A percentile compares a stretch with the other conserved stretches of the same genome.
These are phyloP conservation scores for Hansenula anomala DNA, from an alignment of 1,139 yeast genomes.

Conservation along the genomic window DNA sequence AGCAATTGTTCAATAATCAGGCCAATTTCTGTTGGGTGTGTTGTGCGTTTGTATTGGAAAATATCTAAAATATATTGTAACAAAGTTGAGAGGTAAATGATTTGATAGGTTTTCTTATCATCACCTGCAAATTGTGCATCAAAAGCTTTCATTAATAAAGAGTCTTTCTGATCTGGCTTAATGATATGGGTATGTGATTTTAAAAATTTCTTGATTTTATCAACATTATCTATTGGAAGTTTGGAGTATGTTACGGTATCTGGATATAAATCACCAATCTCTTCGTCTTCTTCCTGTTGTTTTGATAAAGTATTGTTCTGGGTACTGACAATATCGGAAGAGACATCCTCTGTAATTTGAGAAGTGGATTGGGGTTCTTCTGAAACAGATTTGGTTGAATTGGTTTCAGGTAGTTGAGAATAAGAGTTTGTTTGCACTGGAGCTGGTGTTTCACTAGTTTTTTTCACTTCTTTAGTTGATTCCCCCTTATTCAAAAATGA, in stretches of 20 bases:
- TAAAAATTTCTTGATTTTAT: slow-evolving; percentile 47
- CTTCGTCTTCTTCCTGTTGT: slow-evolving; percentile 9
- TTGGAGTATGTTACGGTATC: slow-evolving; percentile 65
- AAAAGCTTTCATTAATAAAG: slow-evolving; percentile 89
- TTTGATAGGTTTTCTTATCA: slow-evolving; percentile 45
- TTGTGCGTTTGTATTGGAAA: slow-evolving; percentile 37
- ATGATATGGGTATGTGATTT: slow-evolving; percentile 59
- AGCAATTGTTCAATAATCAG: slow-evolving; percentile 69
- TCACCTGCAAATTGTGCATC: slow-evolving; percentile 71
- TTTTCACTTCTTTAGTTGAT: too few relatives aligned
- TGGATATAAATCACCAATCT: slow-evolving; percentile 45
- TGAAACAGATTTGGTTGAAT: too few relatives aligned
- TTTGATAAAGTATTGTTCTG: not conserved
- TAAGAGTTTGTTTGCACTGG: not conserved
- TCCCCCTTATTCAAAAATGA: slow-evolving; percentile 64
- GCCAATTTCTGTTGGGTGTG: slow-evolving; percentile 32
- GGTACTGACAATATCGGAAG: too few relatives aligned
- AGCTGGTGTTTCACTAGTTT: not conserved
- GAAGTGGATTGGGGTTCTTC: too few relatives aligned
- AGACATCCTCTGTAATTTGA: too few relatives aligned
- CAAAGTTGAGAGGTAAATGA: slow-evolving; percentile 75
- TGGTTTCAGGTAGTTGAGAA: too few relatives aligned
- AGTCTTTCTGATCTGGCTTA: slow-evolving; percentile 84
- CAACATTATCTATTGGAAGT: slow-evolving; percentile 44
- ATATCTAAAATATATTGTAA: slow-evolving; percentile 74